These are phyloP conservation scores for Escallonia rubra DNA, from an alignment of 129 eudicot species.

Conservation along the genomic window DNA sequence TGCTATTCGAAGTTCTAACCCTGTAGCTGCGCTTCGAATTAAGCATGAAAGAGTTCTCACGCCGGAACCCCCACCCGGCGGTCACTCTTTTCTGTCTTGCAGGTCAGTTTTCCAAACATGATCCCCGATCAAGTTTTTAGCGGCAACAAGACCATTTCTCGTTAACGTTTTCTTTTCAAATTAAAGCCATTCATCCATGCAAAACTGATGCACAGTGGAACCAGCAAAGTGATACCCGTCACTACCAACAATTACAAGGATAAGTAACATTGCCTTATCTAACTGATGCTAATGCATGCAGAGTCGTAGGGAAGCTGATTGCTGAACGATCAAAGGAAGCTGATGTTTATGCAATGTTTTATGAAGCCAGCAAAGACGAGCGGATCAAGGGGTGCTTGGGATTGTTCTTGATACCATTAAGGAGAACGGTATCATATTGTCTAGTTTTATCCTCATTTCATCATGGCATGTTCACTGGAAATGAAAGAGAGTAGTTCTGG, in stretches of 20 bases:
- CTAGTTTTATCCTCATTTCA: too few relatives aligned
- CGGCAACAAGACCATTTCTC: constrained; percentile 90
- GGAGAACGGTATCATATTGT: constrained; percentile 80
- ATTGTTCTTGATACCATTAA: constrained; percentile 85
- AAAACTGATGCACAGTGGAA: constrained; percentile 93
- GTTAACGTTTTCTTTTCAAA: constrained; percentile 76
- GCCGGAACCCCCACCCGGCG: too few relatives aligned
- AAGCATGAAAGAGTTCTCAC: too few relatives aligned
- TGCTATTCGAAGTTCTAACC: too few relatives aligned
- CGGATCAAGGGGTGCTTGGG: constrained; percentile 73
- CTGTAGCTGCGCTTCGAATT: too few relatives aligned
- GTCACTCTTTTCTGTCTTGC: too few relatives aligned
- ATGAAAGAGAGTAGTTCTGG: too few relatives aligned
- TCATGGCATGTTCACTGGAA: too few relatives aligned
- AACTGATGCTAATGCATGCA: constrained; percentile 69
- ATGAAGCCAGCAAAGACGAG: constrained; percentile 66
- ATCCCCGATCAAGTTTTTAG: too few relatives aligned
- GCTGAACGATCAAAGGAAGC: constrained; percentile 97
- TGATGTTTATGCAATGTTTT: constrained; percentile 82
- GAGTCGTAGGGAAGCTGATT: constrained; percentile 74
- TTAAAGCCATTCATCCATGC: constrained; percentile 86
- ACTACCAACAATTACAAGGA: constrained; percentile 89
- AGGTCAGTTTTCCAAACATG: too few relatives aligned
- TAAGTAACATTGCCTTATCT: constrained; percentile 79
- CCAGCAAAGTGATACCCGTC: constrained; percentile 92